A percentile compares a stretch with the other conserved stretches of the same genome.
phyloP scores from a whole-genome alignment of 352 stramenopile genomes.

The Pythium biforme region DNA sequence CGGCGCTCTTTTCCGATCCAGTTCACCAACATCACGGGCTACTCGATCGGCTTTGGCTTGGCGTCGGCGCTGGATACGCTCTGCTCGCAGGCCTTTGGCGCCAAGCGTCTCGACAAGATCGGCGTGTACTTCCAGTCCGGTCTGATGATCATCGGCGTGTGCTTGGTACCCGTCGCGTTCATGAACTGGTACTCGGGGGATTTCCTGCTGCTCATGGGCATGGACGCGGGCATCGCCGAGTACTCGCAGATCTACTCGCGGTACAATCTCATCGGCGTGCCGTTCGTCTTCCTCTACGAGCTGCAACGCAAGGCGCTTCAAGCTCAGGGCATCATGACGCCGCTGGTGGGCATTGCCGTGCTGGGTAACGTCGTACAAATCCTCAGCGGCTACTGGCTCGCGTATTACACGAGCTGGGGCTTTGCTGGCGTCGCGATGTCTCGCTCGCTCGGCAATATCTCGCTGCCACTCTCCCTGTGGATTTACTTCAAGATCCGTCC shows the following conservation, averaged over 20 bases:
- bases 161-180: slow-evolving; percentile 44
- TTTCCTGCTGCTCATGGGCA: slow-evolving; percentile 51
- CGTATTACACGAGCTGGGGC: slow-evolving; percentile 69
- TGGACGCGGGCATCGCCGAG: slow-evolving; percentile 46
- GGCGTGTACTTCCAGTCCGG: slow-evolving; percentile 71
- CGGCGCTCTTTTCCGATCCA: slow-evolving; percentile 13
- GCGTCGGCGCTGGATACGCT: slow-evolving; percentile 74
- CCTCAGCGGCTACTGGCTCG: slow-evolving; percentile 59
- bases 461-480: slow-evolving; percentile 47
- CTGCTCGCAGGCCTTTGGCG: slow-evolving; percentile 64
- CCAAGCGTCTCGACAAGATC: slow-evolving; percentile 51
- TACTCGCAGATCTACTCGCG: slow-evolving; percentile 50
- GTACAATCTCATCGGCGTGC: slow-evolving; percentile 57
- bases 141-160: slow-evolving; percentile 46
- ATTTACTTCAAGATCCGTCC: slow-evolving; percentile 48
- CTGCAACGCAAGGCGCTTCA: slow-evolving; percentile 69
- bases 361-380: slow-evolving; percentile 63
- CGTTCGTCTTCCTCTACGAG: slow-evolving; percentile 79
- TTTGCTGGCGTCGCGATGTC: slow-evolving; percentile 78
- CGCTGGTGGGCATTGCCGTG: slow-evolving; percentile 54
- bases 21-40: slow-evolving; percentile 67
- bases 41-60: slow-evolving; percentile 65
- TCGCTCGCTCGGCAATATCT: slow-evolving; percentile 57
- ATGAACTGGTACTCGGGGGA: slow-evolving; percentile 52
- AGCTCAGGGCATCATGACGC: slow-evolving; percentile 63